Conservation (phyloP, 345 rosid genomes). For the Ceriops decandra region DNA sequence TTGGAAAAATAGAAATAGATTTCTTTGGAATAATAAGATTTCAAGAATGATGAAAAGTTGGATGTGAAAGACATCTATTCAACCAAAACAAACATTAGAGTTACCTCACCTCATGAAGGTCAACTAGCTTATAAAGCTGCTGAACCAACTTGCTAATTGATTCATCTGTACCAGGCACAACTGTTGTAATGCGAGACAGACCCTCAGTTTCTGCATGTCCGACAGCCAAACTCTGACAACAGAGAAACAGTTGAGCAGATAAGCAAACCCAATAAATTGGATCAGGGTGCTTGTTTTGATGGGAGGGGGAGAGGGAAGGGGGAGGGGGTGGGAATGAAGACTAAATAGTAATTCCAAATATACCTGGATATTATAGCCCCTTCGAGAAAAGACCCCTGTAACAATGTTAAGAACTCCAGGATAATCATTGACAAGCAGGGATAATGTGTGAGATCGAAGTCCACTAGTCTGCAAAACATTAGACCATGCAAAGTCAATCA, state of each 20-base stretch:
- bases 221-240: conserved; percentile 59
- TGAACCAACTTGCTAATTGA: conserved; percentile 61
- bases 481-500: background rate
- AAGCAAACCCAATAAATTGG: background rate
- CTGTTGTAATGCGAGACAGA: conserved; percentile 59
- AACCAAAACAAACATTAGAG: background rate
- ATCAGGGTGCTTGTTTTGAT: no score
- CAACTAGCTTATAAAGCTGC: conserved; percentile 56
- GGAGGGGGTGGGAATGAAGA: conserved; percentile 1
- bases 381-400: conserved; percentile 76
- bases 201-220: conserved; percentile 65
- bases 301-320: background rate
- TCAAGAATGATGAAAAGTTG: no score
- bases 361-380: conserved; percentile 93
- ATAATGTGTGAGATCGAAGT: conserved; percentile 74
- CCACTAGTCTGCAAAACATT: conserved; percentile 58
- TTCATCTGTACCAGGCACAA: conserved; percentile 63
- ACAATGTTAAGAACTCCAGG: conserved; percentile 90
- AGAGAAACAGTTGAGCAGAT: conserved; percentile 10
- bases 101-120: conserved; percentile 57
- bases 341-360: background rate
- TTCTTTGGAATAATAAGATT: background rate
- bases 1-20: background rate
- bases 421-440: conserved; percentile 64
- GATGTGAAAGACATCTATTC: background rate